phyloP scores from a whole-genome alignment of 108 stramenopile genomes.

The Cyclotella sp. region DNA sequence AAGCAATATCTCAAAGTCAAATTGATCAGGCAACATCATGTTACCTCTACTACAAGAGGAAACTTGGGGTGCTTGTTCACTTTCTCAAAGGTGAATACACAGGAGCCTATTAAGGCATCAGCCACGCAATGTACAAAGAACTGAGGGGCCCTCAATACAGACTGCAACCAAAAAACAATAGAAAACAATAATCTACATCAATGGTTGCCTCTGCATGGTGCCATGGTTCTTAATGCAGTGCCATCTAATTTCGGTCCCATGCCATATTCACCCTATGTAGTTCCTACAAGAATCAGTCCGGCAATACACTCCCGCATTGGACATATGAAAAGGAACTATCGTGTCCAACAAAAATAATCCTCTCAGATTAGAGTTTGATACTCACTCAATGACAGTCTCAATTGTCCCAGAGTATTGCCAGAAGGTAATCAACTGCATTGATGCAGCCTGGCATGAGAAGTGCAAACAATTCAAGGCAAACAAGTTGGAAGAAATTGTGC shows the following conservation, averaged over 20 bases:
- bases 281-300: background rate
- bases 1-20: too few relatives aligned
- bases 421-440: background rate
- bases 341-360: background rate
- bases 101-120: too few relatives aligned
- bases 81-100: too few relatives aligned
- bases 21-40: too few relatives aligned
- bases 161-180: background rate
- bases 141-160: background rate
- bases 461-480: background rate
- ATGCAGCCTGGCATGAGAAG: background rate
- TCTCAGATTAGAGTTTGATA: background rate
- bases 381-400: background rate
- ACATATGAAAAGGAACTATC: constrained; percentile 12
- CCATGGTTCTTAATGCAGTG: background rate
- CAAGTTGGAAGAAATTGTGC: constrained; percentile 2
- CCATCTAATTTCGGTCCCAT: background rate
- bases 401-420: constrained; percentile 4
- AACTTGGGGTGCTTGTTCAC: too few relatives aligned
- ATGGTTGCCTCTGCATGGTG: background rate
- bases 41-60: too few relatives aligned
- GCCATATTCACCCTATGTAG: constrained; percentile 19
- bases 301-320: constrained; percentile 17
- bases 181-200: constrained; percentile 2
- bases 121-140: background rate